Evolutionary conservation across 371 early-diverging fungal genomes (phyloP), one percentile per base, ranked within the genome.

Genomic region (Rhizopus sp.): DNA sequence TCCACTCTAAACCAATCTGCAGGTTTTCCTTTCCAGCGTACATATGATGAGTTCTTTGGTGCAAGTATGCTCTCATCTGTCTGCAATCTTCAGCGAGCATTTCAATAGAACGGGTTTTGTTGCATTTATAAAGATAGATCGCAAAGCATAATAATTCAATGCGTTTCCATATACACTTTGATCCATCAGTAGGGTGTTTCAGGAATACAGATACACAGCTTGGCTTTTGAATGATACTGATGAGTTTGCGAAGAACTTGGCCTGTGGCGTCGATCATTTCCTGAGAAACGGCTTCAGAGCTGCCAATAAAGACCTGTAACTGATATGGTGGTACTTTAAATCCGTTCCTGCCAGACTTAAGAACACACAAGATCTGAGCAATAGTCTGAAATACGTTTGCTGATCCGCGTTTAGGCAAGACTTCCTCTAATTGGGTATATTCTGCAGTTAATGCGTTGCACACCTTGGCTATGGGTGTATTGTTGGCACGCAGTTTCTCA

Each of bases 401-500:
- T 6, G 41, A 10, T 12, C 15, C n/a, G 23, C 23, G 9, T 32
- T 51, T 15, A 8, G 31, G 33, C 2, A 56, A 10, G 2, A 41
- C 32, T 3, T 40, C 15, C 1, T 31, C 9, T n/a, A 55, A 13
- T 0, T 13, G 32, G 1, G 16, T 12, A 4, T 45, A 40, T 12
- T 33, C 17, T 0, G 42, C 29, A 13, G 55, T 12, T 7, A 55
- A 10, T n/a, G 40, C 41, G 15, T 56, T 15, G 9, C 55, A 35
- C 7, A 30, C 9, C 10, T 53, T 53, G 4, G 66, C 59, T 3
- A 50, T 50, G 3, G 50, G 59, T 7, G 77, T 55, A 13, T 53
- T 54, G 9, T 67, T 51, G 5, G 73, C 73, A 34, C 56, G 62
- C 10, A 76, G 29, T 32, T 60, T 64, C 45, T 76, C 77, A 0